Evolutionary conservation across 2,329 filamentous ascomycete species (phyloP).

Genomic region (Talaromyces sp.): DNA sequence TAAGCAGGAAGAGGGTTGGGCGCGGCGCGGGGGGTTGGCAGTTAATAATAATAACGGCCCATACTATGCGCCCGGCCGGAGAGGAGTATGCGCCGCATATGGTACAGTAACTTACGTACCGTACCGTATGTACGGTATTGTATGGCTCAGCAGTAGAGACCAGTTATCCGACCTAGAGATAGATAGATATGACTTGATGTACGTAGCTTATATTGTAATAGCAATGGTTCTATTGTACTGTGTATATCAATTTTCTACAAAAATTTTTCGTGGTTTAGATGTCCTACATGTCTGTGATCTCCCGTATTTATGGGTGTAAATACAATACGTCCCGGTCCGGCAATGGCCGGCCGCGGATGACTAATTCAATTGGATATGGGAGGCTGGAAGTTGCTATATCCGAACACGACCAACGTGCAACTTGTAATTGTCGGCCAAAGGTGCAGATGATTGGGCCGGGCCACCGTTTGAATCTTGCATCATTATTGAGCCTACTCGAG

Average conservation of each 20-base stretch:
- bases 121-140: neutral
- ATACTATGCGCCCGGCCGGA: slow-evolving; percentile 9
- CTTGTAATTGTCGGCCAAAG: neutral
- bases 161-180: neutral
- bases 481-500: neutral
- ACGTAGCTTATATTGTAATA: no score
- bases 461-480: neutral
- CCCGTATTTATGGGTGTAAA: neutral
- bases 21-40: slow-evolving; percentile 10
- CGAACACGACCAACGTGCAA: neutral
- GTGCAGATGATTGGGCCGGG: neutral
- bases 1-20: slow-evolving; percentile 23
- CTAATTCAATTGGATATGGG: neutral
- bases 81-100: neutral
- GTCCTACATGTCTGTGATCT: neutral
- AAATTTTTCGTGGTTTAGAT: neutral
- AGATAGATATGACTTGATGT: no score
- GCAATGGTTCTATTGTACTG: no score
- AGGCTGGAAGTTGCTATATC: neutral
- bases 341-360: neutral
- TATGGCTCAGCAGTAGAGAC: neutral
- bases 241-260: no score
- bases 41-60: slow-evolving; percentile 14
- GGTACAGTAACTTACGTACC: no score
- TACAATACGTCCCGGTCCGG: neutral